Conservation (phyloP, 805 yeast genomes). For the Wickerhamiella kurtzmanii region DNA sequence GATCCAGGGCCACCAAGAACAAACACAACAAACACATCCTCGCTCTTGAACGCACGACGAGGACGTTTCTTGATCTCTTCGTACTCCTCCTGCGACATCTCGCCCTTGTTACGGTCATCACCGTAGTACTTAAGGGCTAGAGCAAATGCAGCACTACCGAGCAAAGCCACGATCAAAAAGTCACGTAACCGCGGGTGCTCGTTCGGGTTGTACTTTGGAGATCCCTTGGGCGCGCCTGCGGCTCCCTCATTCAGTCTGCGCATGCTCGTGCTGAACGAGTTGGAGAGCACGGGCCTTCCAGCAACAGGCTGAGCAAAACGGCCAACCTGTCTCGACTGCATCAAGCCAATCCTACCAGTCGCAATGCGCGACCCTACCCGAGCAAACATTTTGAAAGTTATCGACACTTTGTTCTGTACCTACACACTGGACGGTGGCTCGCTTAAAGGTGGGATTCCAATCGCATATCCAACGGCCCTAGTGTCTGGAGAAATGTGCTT, state of each 20-base stretch:
- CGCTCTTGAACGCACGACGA: slow-evolving; percentile 39
- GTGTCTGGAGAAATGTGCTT: neutral
- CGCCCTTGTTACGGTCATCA: slow-evolving; percentile 21
- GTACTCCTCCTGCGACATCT: slow-evolving; percentile 26
- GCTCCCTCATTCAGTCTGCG: neutral
- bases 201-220: too few relatives aligned
- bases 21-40: slow-evolving; percentile 67
- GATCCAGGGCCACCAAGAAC: slow-evolving; percentile 97
- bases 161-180: slow-evolving; percentile 22
- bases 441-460: neutral
- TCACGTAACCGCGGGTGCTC: slow-evolving; percentile 25
- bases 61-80: slow-evolving; percentile 22
- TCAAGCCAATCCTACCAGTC: neutral
- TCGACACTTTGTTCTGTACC: too few relatives aligned
- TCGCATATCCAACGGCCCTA: neutral
- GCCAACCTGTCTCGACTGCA: too few relatives aligned
- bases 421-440: too few relatives aligned
- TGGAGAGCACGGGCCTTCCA: neutral
- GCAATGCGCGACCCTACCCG: neutral
- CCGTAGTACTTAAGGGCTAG: slow-evolving; percentile 19
- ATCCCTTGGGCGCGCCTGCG: too few relatives aligned
- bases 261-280: neutral
- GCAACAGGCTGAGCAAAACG: too few relatives aligned
- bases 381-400: too few relatives aligned
- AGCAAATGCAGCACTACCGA: slow-evolving; percentile 25